Evolutionary conservation across 768 basidiomycete species (phyloP).

Genomic region (Cystofilobasidium ferigula): DNA sequence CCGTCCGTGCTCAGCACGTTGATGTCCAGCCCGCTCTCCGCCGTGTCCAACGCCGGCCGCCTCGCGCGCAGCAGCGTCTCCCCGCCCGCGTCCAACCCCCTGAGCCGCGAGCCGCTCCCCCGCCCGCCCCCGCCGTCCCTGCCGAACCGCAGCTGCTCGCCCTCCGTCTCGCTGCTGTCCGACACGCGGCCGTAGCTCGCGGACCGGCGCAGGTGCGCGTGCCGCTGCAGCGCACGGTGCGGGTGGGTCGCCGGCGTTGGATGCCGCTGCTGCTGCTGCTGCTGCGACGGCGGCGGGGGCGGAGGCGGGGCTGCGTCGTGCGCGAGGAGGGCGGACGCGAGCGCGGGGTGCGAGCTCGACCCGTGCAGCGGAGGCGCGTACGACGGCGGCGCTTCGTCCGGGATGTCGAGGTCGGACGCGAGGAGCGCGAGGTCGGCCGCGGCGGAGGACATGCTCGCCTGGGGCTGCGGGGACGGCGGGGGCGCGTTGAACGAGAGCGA

Average conservation of each 20-base stretch:
- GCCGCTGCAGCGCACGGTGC: not conserved
- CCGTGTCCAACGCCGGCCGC: not conserved
- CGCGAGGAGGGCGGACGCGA: not conserved
- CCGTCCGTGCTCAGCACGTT: constrained; percentile 23
- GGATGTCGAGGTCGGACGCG: not conserved
- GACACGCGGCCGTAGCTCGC: not conserved
- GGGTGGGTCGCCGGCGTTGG: no score
- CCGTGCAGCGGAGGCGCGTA: not conserved
- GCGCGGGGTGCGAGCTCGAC: not conserved
- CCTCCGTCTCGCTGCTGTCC: not conserved
- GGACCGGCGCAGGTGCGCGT: not conserved
- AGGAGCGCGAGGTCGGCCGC: not conserved
- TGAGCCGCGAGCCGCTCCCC: no score
- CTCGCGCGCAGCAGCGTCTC: not conserved
- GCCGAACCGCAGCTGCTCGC: not conserved
- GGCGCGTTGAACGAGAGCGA: not conserved
- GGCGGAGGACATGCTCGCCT: no score
- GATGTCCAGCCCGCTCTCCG: constrained; percentile 13
- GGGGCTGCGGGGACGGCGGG: not conserved
- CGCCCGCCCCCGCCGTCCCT: not conserved
- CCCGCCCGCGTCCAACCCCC: no score
- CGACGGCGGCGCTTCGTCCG: not conserved
- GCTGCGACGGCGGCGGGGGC: no score
- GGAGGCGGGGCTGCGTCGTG: no score
- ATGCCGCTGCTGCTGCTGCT: not conserved